These are phyloP conservation scores for Gaeumannomyces sp. DNA, from an alignment of 2,329 filamentous ascomycete genomes.

Conservation along the genomic window DNA sequence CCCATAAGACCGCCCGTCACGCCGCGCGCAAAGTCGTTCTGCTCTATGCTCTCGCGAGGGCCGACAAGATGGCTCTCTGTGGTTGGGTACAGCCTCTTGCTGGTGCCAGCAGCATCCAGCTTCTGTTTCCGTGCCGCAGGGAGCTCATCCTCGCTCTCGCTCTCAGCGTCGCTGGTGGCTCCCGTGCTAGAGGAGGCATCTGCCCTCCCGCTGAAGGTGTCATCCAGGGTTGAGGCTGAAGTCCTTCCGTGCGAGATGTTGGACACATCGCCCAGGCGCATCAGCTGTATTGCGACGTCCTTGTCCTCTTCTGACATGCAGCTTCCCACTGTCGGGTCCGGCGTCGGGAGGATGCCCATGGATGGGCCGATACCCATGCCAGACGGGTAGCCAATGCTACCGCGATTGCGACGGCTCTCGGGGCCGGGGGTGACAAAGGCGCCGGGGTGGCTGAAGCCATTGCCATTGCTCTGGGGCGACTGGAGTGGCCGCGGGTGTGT, in stretches of 20 bases:
- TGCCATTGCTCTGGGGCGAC: conserved; percentile 71
- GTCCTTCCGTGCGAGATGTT: conserved; percentile 91
- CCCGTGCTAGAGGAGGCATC: conserved; percentile 80
- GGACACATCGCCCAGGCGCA: conserved; percentile 89
- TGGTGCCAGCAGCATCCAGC: conserved; percentile 36
- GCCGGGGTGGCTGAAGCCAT: conserved; percentile 45
- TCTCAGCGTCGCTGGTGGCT: conserved; percentile 73
- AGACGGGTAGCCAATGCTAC: conserved; percentile 51
- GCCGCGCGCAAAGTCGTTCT: conserved; percentile 50
- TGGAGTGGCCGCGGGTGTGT: conserved; percentile 70
- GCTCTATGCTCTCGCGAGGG: conserved; percentile 30
- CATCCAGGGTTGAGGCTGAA: conserved; percentile 87
- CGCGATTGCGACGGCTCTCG: conserved; percentile 60
- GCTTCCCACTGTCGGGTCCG: conserved; percentile 94
- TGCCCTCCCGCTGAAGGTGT: conserved; percentile 85
- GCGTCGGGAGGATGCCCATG: conserved; percentile 73
- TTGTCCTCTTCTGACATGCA: conserved; percentile 92
- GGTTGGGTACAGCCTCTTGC: conserved; percentile 43
- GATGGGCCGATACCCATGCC: conserved; percentile 27
- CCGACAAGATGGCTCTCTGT: conserved; percentile 47
- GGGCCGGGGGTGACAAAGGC: conserved; percentile 58
- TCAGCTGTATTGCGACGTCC: conserved; percentile 93
- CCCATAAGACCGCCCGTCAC: conserved; percentile 29
- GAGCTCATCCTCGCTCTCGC: conserved; percentile 58
- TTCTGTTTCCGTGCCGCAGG: conserved; percentile 55